Conservation (phyloP, 768 basidiomycete genomes). For the Russula abietina region DNA sequence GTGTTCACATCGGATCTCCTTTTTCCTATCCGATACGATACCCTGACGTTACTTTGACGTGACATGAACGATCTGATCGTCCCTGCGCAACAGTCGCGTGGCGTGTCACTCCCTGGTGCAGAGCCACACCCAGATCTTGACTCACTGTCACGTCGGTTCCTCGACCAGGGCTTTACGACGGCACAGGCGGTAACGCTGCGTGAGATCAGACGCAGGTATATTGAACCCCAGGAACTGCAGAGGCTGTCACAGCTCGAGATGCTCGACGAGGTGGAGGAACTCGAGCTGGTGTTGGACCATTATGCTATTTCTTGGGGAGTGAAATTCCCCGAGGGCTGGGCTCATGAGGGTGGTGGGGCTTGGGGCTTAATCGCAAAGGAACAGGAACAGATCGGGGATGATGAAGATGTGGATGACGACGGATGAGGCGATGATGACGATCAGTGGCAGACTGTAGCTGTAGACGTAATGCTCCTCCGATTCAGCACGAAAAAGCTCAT, state of each 20-base stretch:
- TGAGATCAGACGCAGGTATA: constrained; percentile 54
- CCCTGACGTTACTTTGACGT: background rate
- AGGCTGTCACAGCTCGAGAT: constrained; percentile 76
- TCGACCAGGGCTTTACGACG: constrained; percentile 46
- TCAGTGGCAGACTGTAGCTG: background rate
- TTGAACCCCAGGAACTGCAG: constrained; percentile 45
- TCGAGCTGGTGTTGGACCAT: constrained; percentile 83
- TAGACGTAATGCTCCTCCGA: background rate
- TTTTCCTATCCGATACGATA: background rate
- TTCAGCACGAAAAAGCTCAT: background rate
- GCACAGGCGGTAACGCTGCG: constrained; percentile 59
- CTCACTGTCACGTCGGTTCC: constrained; percentile 56
- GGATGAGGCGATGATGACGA: no score
- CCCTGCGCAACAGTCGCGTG: background rate
- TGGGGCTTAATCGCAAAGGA: constrained; percentile 13
- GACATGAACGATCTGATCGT: background rate
- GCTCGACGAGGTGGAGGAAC: constrained; percentile 91
- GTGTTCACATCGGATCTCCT: background rate
- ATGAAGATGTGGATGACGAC: background rate
- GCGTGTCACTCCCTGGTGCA: constrained; percentile 69
- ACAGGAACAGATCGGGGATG: background rate
- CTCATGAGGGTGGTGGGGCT: background rate
- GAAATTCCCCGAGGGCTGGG: constrained; percentile 20
- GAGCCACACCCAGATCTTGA: constrained; percentile 52
- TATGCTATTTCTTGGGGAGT: constrained; percentile 85